A percentile compares a stretch with the other conserved stretches of the same genome.
phyloP scores from a whole-genome alignment of 2,329 filamentous ascomycete genomes.

The Phoma sp. region DNA sequence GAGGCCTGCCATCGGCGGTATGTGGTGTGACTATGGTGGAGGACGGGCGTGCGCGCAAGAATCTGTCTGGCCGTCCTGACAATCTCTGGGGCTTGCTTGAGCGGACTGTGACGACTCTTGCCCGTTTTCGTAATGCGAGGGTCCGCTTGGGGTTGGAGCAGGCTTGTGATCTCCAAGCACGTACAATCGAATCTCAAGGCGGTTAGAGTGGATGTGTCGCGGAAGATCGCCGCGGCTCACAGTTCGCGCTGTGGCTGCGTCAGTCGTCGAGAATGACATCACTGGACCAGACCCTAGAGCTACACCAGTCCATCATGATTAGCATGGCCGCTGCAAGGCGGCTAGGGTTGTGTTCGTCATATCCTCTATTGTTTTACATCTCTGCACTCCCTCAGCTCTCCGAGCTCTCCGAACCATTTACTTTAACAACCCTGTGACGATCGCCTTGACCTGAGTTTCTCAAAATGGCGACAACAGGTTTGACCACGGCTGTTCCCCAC shows the following conservation, averaged over 20 bases:
- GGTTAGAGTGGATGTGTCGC: slow-evolving; percentile 12
- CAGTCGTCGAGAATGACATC: slow-evolving; percentile 13
- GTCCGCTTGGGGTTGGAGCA: slow-evolving; percentile 13
- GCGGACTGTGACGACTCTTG: neutral
- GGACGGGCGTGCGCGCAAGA: too few species aligned
- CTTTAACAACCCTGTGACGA: slow-evolving; percentile 10
- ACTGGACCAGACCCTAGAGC: slow-evolving; percentile 15
- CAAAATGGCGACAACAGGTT: slow-evolving; percentile 37
- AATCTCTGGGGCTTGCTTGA: neutral
- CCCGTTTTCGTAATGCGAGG: slow-evolving; percentile 2
- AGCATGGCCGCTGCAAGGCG: slow-evolving; percentile 16
- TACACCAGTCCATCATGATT: slow-evolving; percentile 17
- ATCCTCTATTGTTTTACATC: slow-evolving; percentile 9
- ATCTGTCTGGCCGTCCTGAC: neutral
- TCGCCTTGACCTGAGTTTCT: slow-evolving; percentile 8
- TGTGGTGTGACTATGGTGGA: too few species aligned
- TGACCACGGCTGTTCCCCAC: slow-evolving; percentile 30
- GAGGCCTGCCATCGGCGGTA: too few species aligned
- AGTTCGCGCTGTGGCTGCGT: slow-evolving; percentile 17
- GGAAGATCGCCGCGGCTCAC: slow-evolving; percentile 18
- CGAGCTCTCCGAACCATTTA: neutral
- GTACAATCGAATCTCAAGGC: slow-evolving; percentile 12
- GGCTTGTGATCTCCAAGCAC: slow-evolving; percentile 13
- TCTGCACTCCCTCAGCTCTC: neutral
- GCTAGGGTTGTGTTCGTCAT: slow-evolving; percentile 10